Evolutionary conservation across 78 protist genomes (phyloP), one percentile per base, ranked within the genome.

Genomic region (Dictyostelium purpureum): DNA sequence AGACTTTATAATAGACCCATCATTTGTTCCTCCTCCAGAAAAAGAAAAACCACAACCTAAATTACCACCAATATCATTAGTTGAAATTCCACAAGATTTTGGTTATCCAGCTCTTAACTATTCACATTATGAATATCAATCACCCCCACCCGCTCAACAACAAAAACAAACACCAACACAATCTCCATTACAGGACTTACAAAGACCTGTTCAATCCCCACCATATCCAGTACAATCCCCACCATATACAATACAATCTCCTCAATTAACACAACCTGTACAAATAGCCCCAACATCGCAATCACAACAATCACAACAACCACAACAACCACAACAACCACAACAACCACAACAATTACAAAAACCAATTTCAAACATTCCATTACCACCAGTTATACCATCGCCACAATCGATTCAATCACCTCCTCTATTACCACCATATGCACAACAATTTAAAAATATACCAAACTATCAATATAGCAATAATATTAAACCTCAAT

Each of bases 21-120:
- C 75, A 43, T 85, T 85, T 85, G 79, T 70, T 56, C 43, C 92
- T 43, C 80, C 92, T 19, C 83, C 90, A 52, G 49, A 63, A 63
- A 63, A 63, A 43, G 52, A 14, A 14, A 2, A 14, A 14, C 4
- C 33, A 26, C 69, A 59, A 31, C 4, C 38, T 14, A 69, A 69
- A 69, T n/a, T 69, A 69, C 76, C 76, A 69, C 76, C 76, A 24
- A 19, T 69, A n/a, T 42, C 24, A 40, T 21, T 6, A 4, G 26
- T 42, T 33, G 33, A 47, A 5, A 38, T n/a, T 16, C 51, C 70
- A 42, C n/a, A 21, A 59, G 52, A 69, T 40, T 69, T 42, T 69
- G 76, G 52, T 11, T 69, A 69, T n/a, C 76, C 76, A 19, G 35
- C 76, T 16, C 40, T 69, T 40, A 69, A 69, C 67, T 40, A 67